Conservation (phyloP, 768 basidiomycete genomes). For the Roridomyces roridus region DNA sequence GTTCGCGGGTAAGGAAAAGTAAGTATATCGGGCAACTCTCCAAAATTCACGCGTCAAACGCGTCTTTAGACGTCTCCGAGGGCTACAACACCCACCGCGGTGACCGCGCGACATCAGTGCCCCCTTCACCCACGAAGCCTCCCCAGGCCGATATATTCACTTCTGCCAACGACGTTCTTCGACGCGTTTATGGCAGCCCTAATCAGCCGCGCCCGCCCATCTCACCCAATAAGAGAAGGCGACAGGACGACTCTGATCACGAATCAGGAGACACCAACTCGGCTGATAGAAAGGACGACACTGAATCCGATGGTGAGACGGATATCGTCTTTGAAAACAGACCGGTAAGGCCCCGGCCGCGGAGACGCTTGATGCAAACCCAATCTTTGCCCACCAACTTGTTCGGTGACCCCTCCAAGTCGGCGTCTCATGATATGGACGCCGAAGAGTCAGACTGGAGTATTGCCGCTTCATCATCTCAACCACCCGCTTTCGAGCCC, state of each 20-base stretch:
- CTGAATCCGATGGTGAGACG: constrained; percentile 23
- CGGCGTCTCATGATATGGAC: not conserved
- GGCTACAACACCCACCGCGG: constrained; percentile 56
- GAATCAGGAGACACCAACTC: constrained; percentile 31
- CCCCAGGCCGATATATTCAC: constrained; percentile 53
- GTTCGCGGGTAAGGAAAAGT: constrained; percentile 69
- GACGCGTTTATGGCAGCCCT: constrained; percentile 44
- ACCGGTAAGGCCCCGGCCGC: constrained; percentile 46
- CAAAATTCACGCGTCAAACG: constrained; percentile 33
- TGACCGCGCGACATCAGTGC: constrained; percentile 22
- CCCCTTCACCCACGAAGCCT: constrained; percentile 45
- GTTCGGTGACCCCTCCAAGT: constrained; percentile 12
- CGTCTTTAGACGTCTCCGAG: constrained; percentile 59
- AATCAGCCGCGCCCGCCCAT: constrained; percentile 14
- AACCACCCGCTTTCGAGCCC: constrained; percentile 25
- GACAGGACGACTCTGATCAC: constrained; percentile 33
- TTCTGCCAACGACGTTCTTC: constrained; percentile 63
- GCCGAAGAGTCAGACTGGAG: constrained; percentile 51
- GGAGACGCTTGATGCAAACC: constrained; percentile 38
- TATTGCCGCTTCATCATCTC: constrained; percentile 27
- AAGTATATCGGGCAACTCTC: constrained; percentile 28
- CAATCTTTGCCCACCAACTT: constrained; percentile 42
- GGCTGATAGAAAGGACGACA: constrained; percentile 20
- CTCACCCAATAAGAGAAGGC: constrained; percentile 43
- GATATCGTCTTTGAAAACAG: constrained; percentile 25